These are phyloP conservation scores for Garcia nutans DNA, from an alignment of 345 rosid genomes.

Conservation along the genomic window DNA sequence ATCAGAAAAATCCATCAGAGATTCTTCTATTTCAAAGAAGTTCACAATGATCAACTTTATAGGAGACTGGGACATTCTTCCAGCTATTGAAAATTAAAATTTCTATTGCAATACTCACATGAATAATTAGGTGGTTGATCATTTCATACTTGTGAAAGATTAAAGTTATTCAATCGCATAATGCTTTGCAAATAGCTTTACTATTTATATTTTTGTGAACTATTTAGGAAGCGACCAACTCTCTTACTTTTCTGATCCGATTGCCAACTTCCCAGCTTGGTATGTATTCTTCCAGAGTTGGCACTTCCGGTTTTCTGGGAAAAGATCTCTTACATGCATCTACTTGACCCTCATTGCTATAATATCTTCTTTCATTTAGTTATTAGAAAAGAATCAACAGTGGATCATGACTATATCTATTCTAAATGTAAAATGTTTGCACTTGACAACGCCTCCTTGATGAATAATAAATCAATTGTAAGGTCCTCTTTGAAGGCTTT, in stretches of 20 bases:
- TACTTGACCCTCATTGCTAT: background rate
- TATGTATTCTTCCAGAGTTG: too few species aligned
- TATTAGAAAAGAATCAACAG: background rate
- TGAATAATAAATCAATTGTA: too few species aligned
- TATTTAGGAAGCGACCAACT: too few species aligned
- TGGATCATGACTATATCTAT: background rate
- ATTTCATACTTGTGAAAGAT: too few species aligned
- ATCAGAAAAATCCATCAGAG: background rate
- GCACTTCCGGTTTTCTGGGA: too few species aligned
- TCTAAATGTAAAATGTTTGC: background rate
- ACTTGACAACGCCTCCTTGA: too few species aligned
- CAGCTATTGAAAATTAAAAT: background rate
- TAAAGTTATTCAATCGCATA: background rate
- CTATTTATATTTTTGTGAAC: background rate
- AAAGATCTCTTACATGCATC: too few species aligned
- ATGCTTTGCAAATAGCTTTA: background rate
- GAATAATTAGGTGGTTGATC: too few species aligned
- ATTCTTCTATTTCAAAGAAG: background rate
- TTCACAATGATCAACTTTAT: background rate
- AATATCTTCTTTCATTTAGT: background rate
- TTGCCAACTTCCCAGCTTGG: too few species aligned
- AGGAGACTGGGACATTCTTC: background rate
- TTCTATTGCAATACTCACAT: background rate
- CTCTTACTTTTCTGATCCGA: too few species aligned
- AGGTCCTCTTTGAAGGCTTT: too few species aligned